Evolutionary conservation across 345 rosid species (phyloP).

Genomic region (Nephelium lappaceum): DNA sequence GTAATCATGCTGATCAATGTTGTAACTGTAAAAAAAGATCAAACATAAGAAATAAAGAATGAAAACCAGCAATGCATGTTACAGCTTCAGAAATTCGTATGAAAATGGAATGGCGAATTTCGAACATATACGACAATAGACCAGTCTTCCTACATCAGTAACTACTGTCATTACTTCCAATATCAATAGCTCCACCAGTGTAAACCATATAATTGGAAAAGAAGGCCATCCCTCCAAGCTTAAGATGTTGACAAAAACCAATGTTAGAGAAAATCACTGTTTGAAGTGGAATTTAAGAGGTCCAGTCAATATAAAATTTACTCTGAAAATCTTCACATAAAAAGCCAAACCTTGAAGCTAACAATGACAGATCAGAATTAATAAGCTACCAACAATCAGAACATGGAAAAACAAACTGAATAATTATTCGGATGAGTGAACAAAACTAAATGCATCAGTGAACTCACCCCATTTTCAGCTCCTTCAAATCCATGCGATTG

Average conservation of each 20-base stretch:
- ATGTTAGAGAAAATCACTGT: neutral
- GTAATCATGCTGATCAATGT: conserved; percentile 94
- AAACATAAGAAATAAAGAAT: conserved; percentile 16
- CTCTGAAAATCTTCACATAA: neutral
- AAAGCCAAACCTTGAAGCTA: neutral
- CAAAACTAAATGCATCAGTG: conserved; percentile 1
- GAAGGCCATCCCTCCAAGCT: neutral
- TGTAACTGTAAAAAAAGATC: conserved; percentile 56
- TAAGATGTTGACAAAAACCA: conserved; percentile 2
- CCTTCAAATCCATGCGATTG: conserved; percentile 77
- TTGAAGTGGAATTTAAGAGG: neutral
- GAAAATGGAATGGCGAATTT: neutral
- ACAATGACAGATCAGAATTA: neutral
- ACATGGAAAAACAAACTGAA: neutral
- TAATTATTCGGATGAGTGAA: neutral
- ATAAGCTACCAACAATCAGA: conserved; percentile 3
- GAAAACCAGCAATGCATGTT: neutral
- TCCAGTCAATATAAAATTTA: neutral
- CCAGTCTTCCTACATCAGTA: neutral
- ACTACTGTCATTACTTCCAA: conserved; percentile 1
- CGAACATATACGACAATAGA: neutral
- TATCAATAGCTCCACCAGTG: neutral
- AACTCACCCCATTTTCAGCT: conserved; percentile 88
- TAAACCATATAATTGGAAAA: neutral
- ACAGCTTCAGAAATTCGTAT: conserved; percentile 4